Conservation (phyloP, 2,329 filamentous ascomycete genomes). For the Alternaria sp. region DNA sequence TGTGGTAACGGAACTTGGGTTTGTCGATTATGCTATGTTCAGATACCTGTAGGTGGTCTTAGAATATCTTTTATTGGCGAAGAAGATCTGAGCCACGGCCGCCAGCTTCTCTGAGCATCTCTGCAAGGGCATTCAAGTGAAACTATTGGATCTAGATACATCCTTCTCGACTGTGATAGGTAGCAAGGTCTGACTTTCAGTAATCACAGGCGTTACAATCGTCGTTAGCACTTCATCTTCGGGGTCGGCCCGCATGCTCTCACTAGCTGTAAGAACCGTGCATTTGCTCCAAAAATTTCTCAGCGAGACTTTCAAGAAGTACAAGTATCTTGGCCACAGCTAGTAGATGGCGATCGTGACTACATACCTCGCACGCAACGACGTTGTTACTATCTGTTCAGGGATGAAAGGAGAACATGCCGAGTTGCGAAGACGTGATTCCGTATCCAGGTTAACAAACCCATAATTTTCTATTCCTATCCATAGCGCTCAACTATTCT, state of each 20-base stretch:
- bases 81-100: constrained; percentile 35
- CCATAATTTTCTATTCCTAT: too few relatives aligned
- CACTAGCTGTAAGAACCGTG: neutral
- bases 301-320: neutral
- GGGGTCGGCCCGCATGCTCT: constrained; percentile 16
- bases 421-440: neutral
- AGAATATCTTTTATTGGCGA: constrained; percentile 14
- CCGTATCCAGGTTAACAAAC: neutral
- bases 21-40: neutral
- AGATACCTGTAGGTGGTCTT: neutral
- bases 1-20: neutral
- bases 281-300: rapidly evolving
- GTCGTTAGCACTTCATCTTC: constrained; percentile 16
- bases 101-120: constrained; percentile 27
- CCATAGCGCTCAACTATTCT: too few relatives aligned
- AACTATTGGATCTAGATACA: constrained; percentile 8
- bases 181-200: constrained; percentile 25
- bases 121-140: constrained; percentile 5
- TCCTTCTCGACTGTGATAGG: constrained; percentile 25
- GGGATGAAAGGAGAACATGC: neutral
- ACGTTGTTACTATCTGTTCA: neutral
- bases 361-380: neutral
- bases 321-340: neutral
- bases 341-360: neutral
- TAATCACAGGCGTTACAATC: constrained; percentile 30